Conservation (phyloP, 2,329 filamentous ascomycete genomes). For the Pezicula neosporulosa region DNA sequence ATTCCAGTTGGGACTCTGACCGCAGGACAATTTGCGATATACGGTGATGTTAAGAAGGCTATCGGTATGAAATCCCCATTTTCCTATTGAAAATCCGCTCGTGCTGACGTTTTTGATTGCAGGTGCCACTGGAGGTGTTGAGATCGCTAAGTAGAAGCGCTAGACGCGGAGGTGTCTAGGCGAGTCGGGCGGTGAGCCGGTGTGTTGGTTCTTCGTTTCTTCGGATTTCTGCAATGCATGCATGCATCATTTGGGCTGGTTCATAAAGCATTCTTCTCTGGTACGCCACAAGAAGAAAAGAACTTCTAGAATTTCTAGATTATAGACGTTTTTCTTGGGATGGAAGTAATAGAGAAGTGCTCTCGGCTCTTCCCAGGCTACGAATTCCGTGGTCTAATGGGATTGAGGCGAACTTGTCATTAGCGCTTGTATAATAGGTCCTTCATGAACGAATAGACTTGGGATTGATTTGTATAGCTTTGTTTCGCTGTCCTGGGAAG, state of each 20-base stretch:
- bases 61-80: conserved; percentile 29
- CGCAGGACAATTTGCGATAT: conserved; percentile 85
- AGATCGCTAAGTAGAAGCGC: conserved; percentile 49
- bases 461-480: neutral
- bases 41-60: conserved; percentile 69
- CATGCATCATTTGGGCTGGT: conserved; percentile 23
- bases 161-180: conserved; percentile 7
- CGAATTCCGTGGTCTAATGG: conserved; percentile 1
- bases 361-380: neutral
- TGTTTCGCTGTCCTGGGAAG: too few relatives aligned
- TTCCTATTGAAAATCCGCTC: too few relatives aligned
- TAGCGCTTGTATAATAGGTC: conserved; percentile 21
- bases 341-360: neutral
- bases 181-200: conserved; percentile 4
- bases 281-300: neutral
- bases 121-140: conserved; percentile 72
- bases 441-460: conserved; percentile 2
- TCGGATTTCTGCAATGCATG: conserved; percentile 6
- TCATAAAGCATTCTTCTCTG: conserved; percentile 6
- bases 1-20: too few relatives aligned
- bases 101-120: too few relatives aligned
- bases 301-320: conserved; percentile 19
- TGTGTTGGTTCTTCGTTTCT: conserved; percentile 6
- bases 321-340: conserved; percentile 17
- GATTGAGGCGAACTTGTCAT: conserved; percentile 1